Evolutionary conservation across 2,329 filamentous ascomycete species (phyloP).

Genomic region (Trichoderma polysporum): DNA sequence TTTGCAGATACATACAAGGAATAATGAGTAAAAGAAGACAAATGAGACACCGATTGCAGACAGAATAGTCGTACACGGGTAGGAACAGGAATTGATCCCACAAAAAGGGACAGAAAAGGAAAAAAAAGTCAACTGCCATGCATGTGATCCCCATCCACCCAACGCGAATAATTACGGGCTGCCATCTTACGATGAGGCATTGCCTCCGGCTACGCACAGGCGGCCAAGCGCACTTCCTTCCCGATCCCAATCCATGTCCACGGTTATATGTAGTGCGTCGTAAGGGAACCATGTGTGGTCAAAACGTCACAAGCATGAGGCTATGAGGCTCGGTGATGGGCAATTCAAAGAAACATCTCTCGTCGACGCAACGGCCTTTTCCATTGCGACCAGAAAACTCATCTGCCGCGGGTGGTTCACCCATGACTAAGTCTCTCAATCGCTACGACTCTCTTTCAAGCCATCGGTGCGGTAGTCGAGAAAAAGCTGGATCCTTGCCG

Average conservation of each 20-base stretch:
- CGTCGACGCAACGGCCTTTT: background rate
- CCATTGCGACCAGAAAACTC: background rate
- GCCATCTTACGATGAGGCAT: background rate
- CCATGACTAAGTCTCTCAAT: background rate
- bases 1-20: conserved; percentile 14
- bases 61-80: conserved; percentile 6
- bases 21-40: background rate
- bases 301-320: background rate
- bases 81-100: background rate
- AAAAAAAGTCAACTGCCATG: background rate
- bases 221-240: background rate
- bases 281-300: background rate
- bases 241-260: background rate
- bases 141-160: background rate
- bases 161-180: background rate
- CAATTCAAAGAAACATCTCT: background rate
- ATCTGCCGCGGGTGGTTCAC: background rate
- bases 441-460: background rate
- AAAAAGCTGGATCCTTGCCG: background rate
- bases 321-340: background rate
- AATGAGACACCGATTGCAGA: background rate
- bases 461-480: background rate
- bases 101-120: background rate
- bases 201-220: background rate
- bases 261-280: background rate